Conservation (phyloP, 768 basidiomycete genomes). For the Fomitopsis pulvina region DNA sequence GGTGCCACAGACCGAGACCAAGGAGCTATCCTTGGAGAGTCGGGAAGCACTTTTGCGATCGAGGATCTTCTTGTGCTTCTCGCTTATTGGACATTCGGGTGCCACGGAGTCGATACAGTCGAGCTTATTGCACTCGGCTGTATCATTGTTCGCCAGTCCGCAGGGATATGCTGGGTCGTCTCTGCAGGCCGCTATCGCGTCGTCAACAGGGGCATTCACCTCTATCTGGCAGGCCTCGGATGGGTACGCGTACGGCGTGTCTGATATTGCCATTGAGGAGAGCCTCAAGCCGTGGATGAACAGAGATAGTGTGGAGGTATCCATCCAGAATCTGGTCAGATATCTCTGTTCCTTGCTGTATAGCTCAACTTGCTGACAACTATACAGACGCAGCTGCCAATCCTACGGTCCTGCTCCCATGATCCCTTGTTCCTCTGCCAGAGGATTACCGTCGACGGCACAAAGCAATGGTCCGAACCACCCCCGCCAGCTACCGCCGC, state of each 20-base stretch:
- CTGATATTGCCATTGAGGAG: slow-evolving; percentile 55
- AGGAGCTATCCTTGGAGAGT: slow-evolving; percentile 58
- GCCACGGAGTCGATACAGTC: slow-evolving; percentile 82
- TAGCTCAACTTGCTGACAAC: background rate
- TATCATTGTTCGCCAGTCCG: slow-evolving; percentile 78
- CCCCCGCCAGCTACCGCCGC: slow-evolving; percentile 76
- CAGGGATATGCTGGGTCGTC: slow-evolving; percentile 80
- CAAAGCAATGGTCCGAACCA: slow-evolving; percentile 50
- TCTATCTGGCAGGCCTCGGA: slow-evolving; percentile 83
- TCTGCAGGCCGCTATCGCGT: slow-evolving; percentile 88
- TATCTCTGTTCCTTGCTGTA: background rate
- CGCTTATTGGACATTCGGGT: slow-evolving; percentile 68
- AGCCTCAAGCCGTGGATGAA: slow-evolving; percentile 32
- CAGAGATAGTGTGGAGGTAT: slow-evolving; percentile 73
- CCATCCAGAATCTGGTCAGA: slow-evolving; percentile 72
- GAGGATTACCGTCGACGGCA: slow-evolving; percentile 28
- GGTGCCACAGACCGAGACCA: slow-evolving; percentile 24
- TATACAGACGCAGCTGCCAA: slow-evolving; percentile 63
- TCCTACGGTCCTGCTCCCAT: slow-evolving; percentile 81
- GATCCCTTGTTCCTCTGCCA: slow-evolving; percentile 73
- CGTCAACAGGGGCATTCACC: slow-evolving; percentile 76
- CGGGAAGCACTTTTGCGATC: slow-evolving; percentile 80
- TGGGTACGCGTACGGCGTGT: slow-evolving; percentile 90
- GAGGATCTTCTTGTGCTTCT: slow-evolving; percentile 86
- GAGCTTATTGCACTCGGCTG: slow-evolving; percentile 72